Conservation (phyloP, 2,329 filamentous ascomycete genomes). For the Sporothrix inflata region DNA sequence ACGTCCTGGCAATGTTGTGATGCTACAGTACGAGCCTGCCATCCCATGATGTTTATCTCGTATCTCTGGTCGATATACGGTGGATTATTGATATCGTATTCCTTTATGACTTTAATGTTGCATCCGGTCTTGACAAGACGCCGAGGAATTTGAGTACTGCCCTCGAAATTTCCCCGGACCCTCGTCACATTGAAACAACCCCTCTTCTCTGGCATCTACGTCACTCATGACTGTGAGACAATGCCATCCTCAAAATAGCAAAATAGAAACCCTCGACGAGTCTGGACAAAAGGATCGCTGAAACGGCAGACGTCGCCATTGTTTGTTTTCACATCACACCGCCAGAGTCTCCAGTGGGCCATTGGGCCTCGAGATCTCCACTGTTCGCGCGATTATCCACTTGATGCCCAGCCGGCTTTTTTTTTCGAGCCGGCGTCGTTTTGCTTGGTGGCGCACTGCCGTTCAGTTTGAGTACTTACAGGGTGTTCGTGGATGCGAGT, state of each 20-base stretch:
- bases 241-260: background rate
- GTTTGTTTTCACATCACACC: background rate
- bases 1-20: too few species aligned
- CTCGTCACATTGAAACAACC: background rate
- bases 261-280: background rate
- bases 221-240: slow-evolving; percentile 9
- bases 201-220: slow-evolving; percentile 17
- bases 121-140: background rate
- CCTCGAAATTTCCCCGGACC: background rate
- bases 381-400: slow-evolving; percentile 1
- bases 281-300: background rate
- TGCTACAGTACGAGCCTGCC: too few species aligned
- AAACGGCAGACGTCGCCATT: background rate
- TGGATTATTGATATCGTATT: background rate
- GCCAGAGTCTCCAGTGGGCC: slow-evolving; percentile 9
- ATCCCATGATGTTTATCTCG: background rate
- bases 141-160: background rate
- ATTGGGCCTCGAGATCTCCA: slow-evolving; percentile 2
- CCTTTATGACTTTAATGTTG: background rate
- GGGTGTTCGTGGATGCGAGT: background rate
- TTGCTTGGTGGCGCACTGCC: too few species aligned
- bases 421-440: background rate
- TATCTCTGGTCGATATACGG: background rate
- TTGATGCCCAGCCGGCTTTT: background rate
- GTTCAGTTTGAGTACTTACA: background rate